A percentile compares a stretch with the other conserved stretches of the same genome.
phyloP scores from a whole-genome alignment of 768 basidiomycete species.

The Suillus tomentosus region DNA sequence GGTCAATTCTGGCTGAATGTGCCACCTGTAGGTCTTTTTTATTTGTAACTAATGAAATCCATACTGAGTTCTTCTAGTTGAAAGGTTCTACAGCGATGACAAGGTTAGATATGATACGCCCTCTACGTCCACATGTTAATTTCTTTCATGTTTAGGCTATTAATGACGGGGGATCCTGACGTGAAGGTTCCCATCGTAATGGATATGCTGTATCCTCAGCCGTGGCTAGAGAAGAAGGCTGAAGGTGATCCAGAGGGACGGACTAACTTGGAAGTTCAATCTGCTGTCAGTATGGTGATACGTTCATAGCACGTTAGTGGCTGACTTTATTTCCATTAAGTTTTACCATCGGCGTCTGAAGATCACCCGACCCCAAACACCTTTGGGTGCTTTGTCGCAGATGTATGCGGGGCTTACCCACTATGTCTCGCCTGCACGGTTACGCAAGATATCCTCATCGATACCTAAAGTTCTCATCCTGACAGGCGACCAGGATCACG shows the following conservation, averaged over 20 bases:
- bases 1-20: constrained; percentile 57
- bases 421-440: constrained; percentile 49
- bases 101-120: constrained; percentile 26
- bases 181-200: constrained; percentile 52
- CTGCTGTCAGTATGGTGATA: constrained; percentile 41
- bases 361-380: constrained; percentile 57
- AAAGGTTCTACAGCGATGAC: constrained; percentile 39
- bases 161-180: constrained; percentile 40
- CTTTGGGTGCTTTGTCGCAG: constrained; percentile 70
- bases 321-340: constrained; percentile 34
- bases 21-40: constrained; percentile 52
- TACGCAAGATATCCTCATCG: constrained; percentile 48
- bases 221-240: constrained; percentile 62
- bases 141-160: constrained; percentile 33
- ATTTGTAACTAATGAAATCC: background rate
- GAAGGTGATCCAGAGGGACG: constrained; percentile 55
- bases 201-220: constrained; percentile 57
- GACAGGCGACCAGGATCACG: constrained; percentile 67
- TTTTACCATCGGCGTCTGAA: constrained; percentile 44
- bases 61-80: constrained; percentile 33
- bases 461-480: constrained; percentile 69
- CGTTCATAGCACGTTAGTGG: background rate
- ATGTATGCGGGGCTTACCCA: constrained; percentile 71
- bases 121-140: constrained; percentile 11
- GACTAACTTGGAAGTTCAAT: constrained; percentile 65